Evolutionary conservation across 257 asterid genomes (phyloP).

Genomic region (Solanum virginianum): DNA sequence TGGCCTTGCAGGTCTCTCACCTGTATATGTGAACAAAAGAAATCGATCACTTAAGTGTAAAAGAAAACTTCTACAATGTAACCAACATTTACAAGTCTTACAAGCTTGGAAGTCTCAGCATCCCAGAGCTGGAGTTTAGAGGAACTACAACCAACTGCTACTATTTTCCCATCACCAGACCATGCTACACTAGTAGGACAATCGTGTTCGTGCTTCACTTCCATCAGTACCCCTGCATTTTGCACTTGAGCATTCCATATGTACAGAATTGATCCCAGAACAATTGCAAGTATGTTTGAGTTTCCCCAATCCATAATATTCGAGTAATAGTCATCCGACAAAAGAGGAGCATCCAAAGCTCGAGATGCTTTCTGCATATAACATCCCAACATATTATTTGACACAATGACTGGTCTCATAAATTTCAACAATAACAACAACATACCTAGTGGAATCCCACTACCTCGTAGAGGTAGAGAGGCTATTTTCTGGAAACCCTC

Average conservation of each 20-base stretch:
- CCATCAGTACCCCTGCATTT: slow-evolving; percentile 10
- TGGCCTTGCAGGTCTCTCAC: slow-evolving; percentile 47
- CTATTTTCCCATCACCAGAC: slow-evolving; percentile 42
- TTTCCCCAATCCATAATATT: slow-evolving; percentile 73
- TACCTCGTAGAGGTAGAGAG: no score
- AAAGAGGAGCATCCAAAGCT: slow-evolving; percentile 46
- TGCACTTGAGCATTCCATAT: slow-evolving; percentile 33
- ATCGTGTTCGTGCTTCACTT: slow-evolving; percentile 8
- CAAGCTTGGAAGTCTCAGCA: slow-evolving; percentile 45
- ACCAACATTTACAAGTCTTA: slow-evolving; percentile 11
- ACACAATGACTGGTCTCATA: background rate
- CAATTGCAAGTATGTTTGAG: slow-evolving; percentile 45
- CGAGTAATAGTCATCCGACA: slow-evolving; percentile 45
- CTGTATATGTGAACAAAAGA: slow-evolving; percentile 13
- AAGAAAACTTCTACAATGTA: background rate
- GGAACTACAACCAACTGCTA: slow-evolving; percentile 43
- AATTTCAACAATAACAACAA: background rate
- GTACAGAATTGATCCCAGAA: slow-evolving; percentile 34
- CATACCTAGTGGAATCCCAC: no score
- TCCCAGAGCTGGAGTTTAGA: slow-evolving; percentile 45
- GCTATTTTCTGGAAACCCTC: no score
- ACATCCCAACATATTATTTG: background rate
- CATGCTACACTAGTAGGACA: slow-evolving; percentile 57
- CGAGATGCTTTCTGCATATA: slow-evolving; percentile 28
- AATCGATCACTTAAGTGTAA: background rate